Evolutionary conservation across 1,284 basidiomycete genomes (phyloP), one percentile per base, ranked within the genome.

Genomic region (Ganoderma multipileum): DNA sequence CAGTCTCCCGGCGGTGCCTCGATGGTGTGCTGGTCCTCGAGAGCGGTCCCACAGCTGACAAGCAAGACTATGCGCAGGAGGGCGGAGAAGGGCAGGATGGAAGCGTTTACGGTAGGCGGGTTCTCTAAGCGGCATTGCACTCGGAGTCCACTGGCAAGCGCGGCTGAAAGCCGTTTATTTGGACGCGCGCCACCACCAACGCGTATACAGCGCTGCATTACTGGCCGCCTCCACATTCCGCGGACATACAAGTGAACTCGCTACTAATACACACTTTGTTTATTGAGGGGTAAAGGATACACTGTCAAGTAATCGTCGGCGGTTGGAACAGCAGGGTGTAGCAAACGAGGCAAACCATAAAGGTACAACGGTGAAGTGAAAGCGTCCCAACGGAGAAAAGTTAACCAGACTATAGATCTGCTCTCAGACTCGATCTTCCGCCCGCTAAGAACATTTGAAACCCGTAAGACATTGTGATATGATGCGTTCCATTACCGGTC

Each of bases 61-160:
- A 39, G 23, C 23, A 60, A 38, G 38, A 50, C 47, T 38, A 23
- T 60, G 23, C 42, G 36, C 23, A 26, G 58, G 23, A 16, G 38
- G 38, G 14, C 36, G 58, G 58, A 60, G 38, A 39, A 60, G 26
- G 33, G 33, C 20, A 30, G 55, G 55, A 58, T n/a, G 55, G 58
- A 39, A 60, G 58, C 58, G 39, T 60, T 60, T 60, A 60, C 58
- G 58, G 38, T 60, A 60, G 14, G 38, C 9, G 11, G 58, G 42
- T 60, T 60, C 55, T 58, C 55, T 58, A 58, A 38, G 20, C 55
- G 55, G 55, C 55, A 58, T 55, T 58, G 20, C 30, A 20, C 55
- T 58, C 33, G 20, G 33, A 33, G 8, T 58, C 20, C 55, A n/a
- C n/a, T n/a, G n/a, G n/a, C n/a, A 38, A 38, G 33, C 55, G 55